Evolutionary conservation across 2,329 filamentous ascomycete species (phyloP).

Genomic region (Fusarium pininemorale): DNA sequence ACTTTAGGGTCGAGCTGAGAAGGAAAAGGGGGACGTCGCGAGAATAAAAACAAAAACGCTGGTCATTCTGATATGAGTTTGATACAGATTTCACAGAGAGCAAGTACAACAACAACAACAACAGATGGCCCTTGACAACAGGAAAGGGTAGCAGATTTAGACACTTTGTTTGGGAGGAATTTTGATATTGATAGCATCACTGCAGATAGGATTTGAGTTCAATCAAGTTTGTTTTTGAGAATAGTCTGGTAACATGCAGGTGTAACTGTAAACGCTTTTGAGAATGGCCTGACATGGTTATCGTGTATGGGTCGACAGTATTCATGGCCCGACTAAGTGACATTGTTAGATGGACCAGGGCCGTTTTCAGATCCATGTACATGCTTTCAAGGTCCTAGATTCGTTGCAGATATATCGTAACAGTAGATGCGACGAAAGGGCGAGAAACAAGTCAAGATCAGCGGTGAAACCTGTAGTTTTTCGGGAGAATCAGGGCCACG

Average conservation of each 20-base stretch:
- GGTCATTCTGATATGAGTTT: conserved; percentile 27
- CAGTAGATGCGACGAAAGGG: background rate
- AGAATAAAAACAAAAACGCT: conserved; percentile 13
- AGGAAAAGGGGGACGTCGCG: conserved; percentile 15
- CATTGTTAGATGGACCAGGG: background rate
- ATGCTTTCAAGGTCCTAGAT: background rate
- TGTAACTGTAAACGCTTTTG: background rate
- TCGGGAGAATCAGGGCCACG: conserved; percentile 38
- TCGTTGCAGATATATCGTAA: background rate
- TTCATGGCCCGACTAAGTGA: background rate
- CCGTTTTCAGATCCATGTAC: background rate
- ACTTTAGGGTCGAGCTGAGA: conserved; percentile 23
- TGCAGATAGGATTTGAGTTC: background rate
- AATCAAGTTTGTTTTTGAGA: background rate
- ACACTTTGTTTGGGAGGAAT: conserved; percentile 30
- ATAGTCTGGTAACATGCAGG: background rate
- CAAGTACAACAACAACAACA: conserved; percentile 13
- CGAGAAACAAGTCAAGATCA: conserved; percentile 4
- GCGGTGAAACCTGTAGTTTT: conserved; percentile 35
- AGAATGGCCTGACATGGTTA: background rate
- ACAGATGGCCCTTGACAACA: conserved; percentile 36
- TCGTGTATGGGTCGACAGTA: background rate
- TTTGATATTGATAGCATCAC: conserved; percentile 16
- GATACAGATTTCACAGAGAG: conserved; percentile 30
- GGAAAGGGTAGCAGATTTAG: conserved; percentile 44